Percentiles rank a stretch among this genome's conserved stretches.
Conservation (phyloP, 768 basidiomycete species). For the Mycena venus region DNA sequence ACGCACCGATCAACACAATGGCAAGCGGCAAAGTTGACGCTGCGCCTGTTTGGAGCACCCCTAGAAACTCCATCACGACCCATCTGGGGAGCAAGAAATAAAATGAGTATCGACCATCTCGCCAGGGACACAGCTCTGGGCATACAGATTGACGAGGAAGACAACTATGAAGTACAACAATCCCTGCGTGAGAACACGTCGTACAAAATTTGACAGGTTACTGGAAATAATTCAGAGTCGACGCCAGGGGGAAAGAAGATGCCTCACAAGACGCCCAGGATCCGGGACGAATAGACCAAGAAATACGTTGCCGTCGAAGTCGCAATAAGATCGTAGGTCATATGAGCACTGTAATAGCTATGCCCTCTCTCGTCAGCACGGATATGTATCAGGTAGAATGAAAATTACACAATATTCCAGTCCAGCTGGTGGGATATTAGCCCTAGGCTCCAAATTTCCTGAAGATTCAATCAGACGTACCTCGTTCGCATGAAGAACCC, state of each 20-base stretch:
- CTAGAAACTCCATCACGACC: conserved; percentile 12
- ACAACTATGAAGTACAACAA: conserved; percentile 13
- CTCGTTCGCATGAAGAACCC: conserved; percentile 4
- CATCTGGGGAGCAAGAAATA: not conserved
- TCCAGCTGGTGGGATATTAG: conserved; percentile 12
- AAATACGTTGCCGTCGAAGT: conserved; percentile 6
- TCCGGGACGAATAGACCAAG: not conserved
- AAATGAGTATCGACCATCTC: not conserved
- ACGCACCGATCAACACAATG: conserved; percentile 6
- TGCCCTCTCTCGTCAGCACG: not conserved
- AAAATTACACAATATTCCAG: conserved; percentile 26
- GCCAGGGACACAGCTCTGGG: not conserved
- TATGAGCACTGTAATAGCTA: conserved; percentile 21
- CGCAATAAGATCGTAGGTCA: conserved; percentile 20
- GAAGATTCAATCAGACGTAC: not conserved
- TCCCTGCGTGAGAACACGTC: conserved; percentile 16
- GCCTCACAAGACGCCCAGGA: not conserved
- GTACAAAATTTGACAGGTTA: not conserved
- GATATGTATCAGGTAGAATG: not conserved
- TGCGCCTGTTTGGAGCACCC: not conserved
- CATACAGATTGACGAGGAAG: conserved; percentile 24
- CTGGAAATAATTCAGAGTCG: not conserved
- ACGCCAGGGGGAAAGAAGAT: not conserved
- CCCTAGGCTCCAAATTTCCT: not conserved
- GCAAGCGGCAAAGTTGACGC: not conserved